A percentile compares a stretch with the other conserved stretches of the same genome.
These are phyloP conservation scores for Ochetophila trinervis DNA, from an alignment of 306 rosid genomes.

Conservation along the genomic window DNA sequence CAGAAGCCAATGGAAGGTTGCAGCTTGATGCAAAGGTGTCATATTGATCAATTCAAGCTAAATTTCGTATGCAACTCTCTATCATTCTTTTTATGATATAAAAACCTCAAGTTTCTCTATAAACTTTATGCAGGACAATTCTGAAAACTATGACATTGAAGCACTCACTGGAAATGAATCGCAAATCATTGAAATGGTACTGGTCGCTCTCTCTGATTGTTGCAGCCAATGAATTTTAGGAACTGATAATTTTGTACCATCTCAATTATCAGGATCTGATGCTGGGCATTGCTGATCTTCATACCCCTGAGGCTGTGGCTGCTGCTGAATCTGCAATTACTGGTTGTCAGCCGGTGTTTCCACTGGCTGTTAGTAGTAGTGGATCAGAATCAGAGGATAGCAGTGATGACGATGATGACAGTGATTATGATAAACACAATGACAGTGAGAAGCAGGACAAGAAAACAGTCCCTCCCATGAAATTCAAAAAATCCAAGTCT, in stretches of 20 bases:
- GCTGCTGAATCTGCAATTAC: conserved; percentile 81
- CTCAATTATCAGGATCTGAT: conserved; percentile 61
- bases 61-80: neutral
- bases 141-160: conserved; percentile 64
- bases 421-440: conserved; percentile 11
- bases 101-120: neutral
- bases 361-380: conserved; percentile 40
- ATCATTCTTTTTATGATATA: neutral
- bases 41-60: conserved; percentile 16
- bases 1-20: conserved; percentile 69
- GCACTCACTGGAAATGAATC: conserved; percentile 72
- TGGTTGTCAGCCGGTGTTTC: conserved; percentile 48
- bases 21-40: conserved; percentile 64
- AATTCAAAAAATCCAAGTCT: conserved; percentile 26
- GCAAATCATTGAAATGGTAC: conserved; percentile 68
- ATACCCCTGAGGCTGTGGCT: conserved; percentile 82
- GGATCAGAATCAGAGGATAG: conserved; percentile 53
- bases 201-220: neutral
- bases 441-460: conserved; percentile 4
- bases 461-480: conserved; percentile 16
- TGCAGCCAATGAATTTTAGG: neutral
- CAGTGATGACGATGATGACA: conserved; percentile 27
- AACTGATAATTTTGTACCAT: neutral
- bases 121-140: conserved; percentile 45
- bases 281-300: conserved; percentile 87